Percentiles rank a stretch among this genome's conserved stretches.
Evolutionary conservation across 176 grass and related monocot genomes (phyloP).

Genomic region (Eragrostis nindensis): DNA sequence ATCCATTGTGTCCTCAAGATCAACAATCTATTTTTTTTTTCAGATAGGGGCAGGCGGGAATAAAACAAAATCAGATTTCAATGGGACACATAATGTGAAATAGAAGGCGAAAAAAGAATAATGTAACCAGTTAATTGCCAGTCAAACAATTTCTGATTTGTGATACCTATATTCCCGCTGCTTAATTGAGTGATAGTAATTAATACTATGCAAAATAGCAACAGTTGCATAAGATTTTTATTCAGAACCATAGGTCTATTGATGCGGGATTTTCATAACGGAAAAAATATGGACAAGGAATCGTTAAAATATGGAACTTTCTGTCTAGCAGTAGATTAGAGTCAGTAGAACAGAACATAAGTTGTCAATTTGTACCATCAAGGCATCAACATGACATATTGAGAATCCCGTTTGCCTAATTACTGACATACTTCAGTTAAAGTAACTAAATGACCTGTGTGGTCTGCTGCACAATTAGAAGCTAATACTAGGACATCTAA

Average conservation of each 20-base stretch:
- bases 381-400: background rate
- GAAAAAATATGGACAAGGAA: background rate
- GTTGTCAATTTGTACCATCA: background rate
- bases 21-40: conserved; percentile 61
- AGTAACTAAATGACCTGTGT: background rate
- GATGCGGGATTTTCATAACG: background rate
- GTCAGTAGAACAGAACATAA: background rate
- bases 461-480: background rate
- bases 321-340: background rate
- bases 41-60: background rate
- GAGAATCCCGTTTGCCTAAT: background rate
- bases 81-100: background rate
- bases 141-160: background rate
- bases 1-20: conserved; percentile 81
- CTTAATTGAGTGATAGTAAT: background rate
- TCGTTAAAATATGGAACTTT: background rate
- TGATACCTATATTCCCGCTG: background rate
- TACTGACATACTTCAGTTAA: background rate
- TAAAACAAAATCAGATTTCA: background rate
- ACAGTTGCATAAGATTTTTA: background rate
- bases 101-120: background rate
- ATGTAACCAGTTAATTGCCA: background rate
- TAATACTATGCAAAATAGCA: background rate
- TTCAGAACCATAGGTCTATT: background rate
- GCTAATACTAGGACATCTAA: background rate